Base-by-base conservation (phyloP, 257 asterid species). In the Petrea volubilis region DNA sequence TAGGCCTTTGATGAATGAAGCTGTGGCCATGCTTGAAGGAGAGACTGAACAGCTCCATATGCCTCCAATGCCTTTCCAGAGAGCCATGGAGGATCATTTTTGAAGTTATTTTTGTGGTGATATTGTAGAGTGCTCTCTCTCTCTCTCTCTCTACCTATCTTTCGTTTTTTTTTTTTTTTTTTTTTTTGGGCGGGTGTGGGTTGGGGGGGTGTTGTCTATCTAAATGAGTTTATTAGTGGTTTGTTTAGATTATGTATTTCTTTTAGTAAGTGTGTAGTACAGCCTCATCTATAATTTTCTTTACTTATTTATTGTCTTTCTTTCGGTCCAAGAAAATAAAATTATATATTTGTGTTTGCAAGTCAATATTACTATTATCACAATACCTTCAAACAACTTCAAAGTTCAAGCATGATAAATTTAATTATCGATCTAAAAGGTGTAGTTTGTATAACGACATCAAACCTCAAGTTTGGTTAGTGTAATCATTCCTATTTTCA, bases 1-100 rank as follows among this genome's bases (percentile, higher is more conserved):
- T 28, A 79, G 89, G 67, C 91, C 89, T 9, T 51, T 49, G 28
- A 83, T 85, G 81, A 81, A 74, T 46, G 75, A 85, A 74, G 80
- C 80, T 31, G 79, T 81, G n/a, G 77, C 58, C 24, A 85, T 87
- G 90, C 90, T 87, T 55, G 74, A 83, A 80, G 84, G 83, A 38
- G 80, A 59, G 29, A 50, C 24, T 41, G 82, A 76, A 58, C 7
- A 20, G 47, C 36, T 80, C 44, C 80, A 6, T 6, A 50, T 83
- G 82, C 89, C 91, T 18, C 87, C 87, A 11, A 76, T 46, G 61
- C 82, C 73, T 46, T 78, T 78, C 43, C 65, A 57, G 13, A 72
- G 36, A 38, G 67, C 36, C 31, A 71, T 67, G 52, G 60, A 55
- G 38, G 52, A n/a, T 64, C 57, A 72, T 10, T 31, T 28, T 27